Percentiles rank a stretch among this genome's conserved stretches.
These are phyloP conservation scores for Wickerhamiella nectarea DNA, from an alignment of 805 yeast genomes.

Conservation along the genomic window DNA sequence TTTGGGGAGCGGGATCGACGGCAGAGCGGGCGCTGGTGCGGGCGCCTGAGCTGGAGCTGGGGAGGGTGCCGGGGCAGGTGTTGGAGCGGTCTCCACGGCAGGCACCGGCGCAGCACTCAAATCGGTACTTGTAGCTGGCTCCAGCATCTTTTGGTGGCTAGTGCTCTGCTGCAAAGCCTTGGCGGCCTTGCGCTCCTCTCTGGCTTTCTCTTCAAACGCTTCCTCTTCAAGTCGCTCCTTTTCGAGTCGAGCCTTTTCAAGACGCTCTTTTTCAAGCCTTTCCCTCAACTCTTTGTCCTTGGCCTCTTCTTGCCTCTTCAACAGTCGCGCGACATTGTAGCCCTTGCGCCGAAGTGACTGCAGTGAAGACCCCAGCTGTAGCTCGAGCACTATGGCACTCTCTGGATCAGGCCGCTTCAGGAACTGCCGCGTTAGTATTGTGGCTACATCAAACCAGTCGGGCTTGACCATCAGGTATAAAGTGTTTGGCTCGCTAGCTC, in stretches of 20 bases:
- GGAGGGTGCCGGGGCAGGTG: neutral
- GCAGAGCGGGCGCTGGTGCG: neutral
- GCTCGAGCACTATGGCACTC: conserved; percentile 27
- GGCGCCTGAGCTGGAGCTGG: neutral
- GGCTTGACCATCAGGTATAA: conserved; percentile 20
- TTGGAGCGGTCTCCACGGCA: too few relatives aligned
- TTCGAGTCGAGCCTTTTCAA: too few relatives aligned
- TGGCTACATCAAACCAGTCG: conserved; percentile 29
- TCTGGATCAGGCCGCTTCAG: conserved; percentile 27
- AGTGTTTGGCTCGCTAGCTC: conserved; percentile 5
- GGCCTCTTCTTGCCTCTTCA: conserved; percentile 17
- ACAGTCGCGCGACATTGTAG: conserved; percentile 27
- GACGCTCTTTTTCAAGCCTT: neutral
- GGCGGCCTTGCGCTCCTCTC: conserved; percentile 11
- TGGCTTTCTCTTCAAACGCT: neutral
- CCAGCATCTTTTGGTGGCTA: too few relatives aligned
- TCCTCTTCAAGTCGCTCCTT: neutral
- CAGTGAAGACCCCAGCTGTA: conserved; percentile 24
- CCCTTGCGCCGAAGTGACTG: conserved; percentile 26
- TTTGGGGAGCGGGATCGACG: neutral
- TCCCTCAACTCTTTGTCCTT: conserved; percentile 8
- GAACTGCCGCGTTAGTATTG: conserved; percentile 21
- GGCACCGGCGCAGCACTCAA: too few relatives aligned
- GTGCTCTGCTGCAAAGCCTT: neutral
- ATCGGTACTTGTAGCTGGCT: too few relatives aligned